These are phyloP conservation scores for Aphanomyces invadans DNA, from an alignment of 352 stramenopile genomes.

Conservation along the genomic window DNA sequence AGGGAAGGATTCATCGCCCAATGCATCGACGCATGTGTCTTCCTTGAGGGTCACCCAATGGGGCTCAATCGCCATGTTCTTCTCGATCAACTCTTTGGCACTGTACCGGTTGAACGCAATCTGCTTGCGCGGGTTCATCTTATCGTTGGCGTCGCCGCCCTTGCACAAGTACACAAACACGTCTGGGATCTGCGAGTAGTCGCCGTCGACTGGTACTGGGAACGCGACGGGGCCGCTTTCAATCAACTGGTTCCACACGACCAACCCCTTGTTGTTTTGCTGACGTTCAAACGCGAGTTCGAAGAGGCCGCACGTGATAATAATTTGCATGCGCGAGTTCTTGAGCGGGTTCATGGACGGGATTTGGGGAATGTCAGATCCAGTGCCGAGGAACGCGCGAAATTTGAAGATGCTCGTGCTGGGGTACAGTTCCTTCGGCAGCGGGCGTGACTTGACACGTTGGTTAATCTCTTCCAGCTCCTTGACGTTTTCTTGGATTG, in stretches of 20 bases:
- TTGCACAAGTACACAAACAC: constrained; percentile 84
- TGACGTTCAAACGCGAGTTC: constrained; percentile 47
- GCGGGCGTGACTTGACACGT: constrained; percentile 70
- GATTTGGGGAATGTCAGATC: constrained; percentile 61
- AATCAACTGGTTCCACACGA: constrained; percentile 77
- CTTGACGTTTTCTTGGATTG: constrained; percentile 61
- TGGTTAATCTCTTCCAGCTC: constrained; percentile 77
- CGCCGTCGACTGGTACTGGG: constrained; percentile 36
- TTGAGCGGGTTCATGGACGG: constrained; percentile 61
- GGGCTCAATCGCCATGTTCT: constrained; percentile 43
- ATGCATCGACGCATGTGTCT: constrained; percentile 66
- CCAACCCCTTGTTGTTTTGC: constrained; percentile 68
- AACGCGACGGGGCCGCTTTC: constrained; percentile 72
- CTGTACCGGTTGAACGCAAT: constrained; percentile 78
- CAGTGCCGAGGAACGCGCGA: constrained; percentile 64
- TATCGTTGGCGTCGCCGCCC: constrained; percentile 43
- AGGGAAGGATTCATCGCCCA: constrained; percentile 71
- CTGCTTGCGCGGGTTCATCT: constrained; percentile 32
- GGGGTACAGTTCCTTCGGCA: constrained; percentile 54
- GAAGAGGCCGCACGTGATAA: constrained; percentile 55
- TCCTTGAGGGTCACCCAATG: constrained; percentile 78
- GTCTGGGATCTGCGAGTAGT: constrained; percentile 73
- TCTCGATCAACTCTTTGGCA: constrained; percentile 62
- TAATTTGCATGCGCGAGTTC: constrained; percentile 70
- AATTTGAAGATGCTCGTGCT: constrained; percentile 54